A percentile compares a stretch with the other conserved stretches of the same genome.
These are phyloP conservation scores for Collybia sordida DNA, from an alignment of 768 basidiomycete species.

Conservation along the genomic window DNA sequence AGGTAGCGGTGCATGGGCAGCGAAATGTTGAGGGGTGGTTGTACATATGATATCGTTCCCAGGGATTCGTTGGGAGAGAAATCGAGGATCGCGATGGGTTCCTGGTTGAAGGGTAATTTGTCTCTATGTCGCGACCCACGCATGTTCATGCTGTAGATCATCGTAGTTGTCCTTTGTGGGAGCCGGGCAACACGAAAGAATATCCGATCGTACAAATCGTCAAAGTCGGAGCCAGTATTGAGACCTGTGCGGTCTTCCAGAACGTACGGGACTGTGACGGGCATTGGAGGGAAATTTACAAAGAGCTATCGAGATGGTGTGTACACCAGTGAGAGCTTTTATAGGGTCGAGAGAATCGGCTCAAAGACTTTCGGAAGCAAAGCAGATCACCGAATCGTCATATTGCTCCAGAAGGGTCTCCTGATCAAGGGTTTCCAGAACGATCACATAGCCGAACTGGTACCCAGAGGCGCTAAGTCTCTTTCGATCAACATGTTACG, in stretches of 20 bases:
- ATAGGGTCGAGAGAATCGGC: neutral
- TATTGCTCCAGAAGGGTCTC: constrained; percentile 2
- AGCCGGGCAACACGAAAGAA: constrained; percentile 62
- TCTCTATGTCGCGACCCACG: constrained; percentile 63
- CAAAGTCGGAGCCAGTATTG: constrained; percentile 57
- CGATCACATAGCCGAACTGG: neutral
- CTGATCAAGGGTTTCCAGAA: constrained; percentile 6
- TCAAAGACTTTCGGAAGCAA: constrained; percentile 1
- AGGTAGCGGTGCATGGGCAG: constrained; percentile 67
- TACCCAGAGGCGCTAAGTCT: constrained; percentile 5
- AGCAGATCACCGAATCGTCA: constrained; percentile 3
- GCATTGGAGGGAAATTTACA: neutral
- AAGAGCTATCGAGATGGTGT: neutral
- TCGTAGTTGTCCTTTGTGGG: constrained; percentile 43
- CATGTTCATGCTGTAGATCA: constrained; percentile 66
- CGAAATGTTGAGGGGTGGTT: constrained; percentile 36
- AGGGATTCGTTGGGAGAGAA: constrained; percentile 58
- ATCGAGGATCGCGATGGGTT: constrained; percentile 58
- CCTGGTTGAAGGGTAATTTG: constrained; percentile 47
- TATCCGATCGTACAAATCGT: constrained; percentile 76
- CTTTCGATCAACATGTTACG: constrained; percentile 1
- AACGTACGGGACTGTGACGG: neutral
- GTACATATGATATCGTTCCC: constrained; percentile 57
- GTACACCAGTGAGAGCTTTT: neutral
- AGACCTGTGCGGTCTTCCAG: constrained; percentile 4